Evolutionary conservation across 345 rosid genomes (phyloP).

Genomic region (Eucalyptus sideroxylon): DNA sequence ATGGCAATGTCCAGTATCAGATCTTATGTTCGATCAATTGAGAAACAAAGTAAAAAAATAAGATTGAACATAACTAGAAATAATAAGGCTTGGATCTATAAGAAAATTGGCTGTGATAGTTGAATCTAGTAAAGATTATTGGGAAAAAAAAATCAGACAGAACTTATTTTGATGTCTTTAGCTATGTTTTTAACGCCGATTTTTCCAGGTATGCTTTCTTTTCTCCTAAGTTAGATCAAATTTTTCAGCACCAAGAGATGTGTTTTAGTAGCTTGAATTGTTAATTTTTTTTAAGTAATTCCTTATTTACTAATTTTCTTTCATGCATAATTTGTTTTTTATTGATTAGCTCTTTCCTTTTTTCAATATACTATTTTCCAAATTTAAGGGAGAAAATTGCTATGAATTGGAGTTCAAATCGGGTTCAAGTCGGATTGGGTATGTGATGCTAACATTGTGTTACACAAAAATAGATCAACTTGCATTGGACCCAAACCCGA

Average conservation of each 20-base stretch:
- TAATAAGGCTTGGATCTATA: not conserved
- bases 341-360: not conserved
- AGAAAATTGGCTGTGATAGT: not conserved
- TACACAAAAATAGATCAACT: not conserved
- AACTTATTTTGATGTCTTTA: not conserved
- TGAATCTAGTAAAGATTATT: not conserved
- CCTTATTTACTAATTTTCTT: not conserved
- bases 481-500: not conserved
- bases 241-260: not conserved
- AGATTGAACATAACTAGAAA: not conserved
- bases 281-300: not conserved
- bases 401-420: not conserved
- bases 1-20: no score
- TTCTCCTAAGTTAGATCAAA: not conserved
- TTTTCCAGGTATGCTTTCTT: not conserved
- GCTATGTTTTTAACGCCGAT: not conserved
- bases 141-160: not conserved
- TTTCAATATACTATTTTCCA: not conserved
- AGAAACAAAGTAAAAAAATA: not conserved
- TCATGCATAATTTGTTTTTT: not conserved
- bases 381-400: not conserved
- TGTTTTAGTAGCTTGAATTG: not conserved
- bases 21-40: no score
- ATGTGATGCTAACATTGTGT: not conserved
- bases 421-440: not conserved